A percentile compares a stretch with the other conserved stretches of the same genome.
Evolutionary conservation across 1,284 basidiomycete genomes (phyloP).

Genomic region (Cutaneotrichosporon sp.): DNA sequence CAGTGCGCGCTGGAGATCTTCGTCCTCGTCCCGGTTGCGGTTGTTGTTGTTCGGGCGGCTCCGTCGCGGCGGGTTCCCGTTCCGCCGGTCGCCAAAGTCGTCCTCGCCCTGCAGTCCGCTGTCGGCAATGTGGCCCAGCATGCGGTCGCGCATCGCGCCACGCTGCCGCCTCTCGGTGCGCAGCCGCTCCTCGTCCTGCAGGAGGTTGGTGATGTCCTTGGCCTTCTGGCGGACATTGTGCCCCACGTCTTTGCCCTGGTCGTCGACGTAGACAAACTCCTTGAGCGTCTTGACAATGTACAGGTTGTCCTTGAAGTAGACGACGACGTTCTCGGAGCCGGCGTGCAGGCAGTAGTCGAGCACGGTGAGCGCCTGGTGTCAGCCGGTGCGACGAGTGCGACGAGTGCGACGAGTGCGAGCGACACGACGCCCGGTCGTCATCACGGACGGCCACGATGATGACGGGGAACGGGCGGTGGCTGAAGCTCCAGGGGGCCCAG

Average conservation of each 20-base stretch:
- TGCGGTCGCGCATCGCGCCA: constrained; percentile 90
- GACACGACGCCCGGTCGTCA: background rate
- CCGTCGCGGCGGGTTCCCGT: background rate
- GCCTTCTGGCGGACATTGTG: constrained; percentile 99
- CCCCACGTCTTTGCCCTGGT: constrained; percentile 93
- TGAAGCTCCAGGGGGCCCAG: background rate
- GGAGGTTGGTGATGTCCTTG: constrained; percentile 94
- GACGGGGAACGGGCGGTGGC: background rate
- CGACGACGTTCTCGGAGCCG: constrained; percentile 95
- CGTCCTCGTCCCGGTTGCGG: constrained; percentile 58
- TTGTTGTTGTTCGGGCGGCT: constrained; percentile 11
- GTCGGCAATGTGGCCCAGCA: constrained; percentile 61
- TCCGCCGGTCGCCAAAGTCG: constrained; percentile 46
- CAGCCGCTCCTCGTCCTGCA: constrained; percentile 82
- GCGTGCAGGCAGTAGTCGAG: constrained; percentile 96
- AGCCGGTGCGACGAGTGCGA: no score
- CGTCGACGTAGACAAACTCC: constrained; percentile 97
- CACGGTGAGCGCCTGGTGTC: constrained; percentile 76
- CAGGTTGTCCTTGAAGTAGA: constrained; percentile 96
- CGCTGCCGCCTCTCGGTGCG: constrained; percentile 75
- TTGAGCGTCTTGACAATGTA: constrained; percentile 99
- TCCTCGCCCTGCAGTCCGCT: constrained; percentile 47
- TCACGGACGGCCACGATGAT: background rate
- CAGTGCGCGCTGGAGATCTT: constrained; percentile 73
- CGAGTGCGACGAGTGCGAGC: background rate